Evolutionary conservation across 1,284 basidiomycete genomes (phyloP), one percentile per base, ranked within the genome.

Genomic region (Puccinia triticina): DNA sequence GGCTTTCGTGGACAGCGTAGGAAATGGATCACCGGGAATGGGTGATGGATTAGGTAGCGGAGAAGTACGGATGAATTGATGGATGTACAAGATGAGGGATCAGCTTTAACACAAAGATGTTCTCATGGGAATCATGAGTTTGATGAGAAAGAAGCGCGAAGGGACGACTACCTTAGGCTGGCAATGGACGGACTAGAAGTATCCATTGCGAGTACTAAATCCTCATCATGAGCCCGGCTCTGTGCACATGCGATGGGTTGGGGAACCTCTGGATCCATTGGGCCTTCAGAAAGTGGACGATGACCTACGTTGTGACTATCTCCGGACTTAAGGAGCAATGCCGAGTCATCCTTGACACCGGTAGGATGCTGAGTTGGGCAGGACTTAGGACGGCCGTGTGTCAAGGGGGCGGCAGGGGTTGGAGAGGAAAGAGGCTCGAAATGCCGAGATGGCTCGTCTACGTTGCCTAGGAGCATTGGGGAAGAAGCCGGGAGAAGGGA

Each of bases 401-500:
- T 40, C 32, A 18, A 46, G 40, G 18, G 16, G 23, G 11, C 10
- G 8, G 67, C 67, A 48, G 67, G 21, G 46, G 67, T 23, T 37
- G 67, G 67, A 69, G 40, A 69, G n/a, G 34, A 69, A 21, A 69
- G 40, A 43, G 40, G 55, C 16, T 59, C 7, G 55, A 29, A 59
- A 5, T 59, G 55, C 55, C 55, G 67, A 46, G 46, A 46, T 43
- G 67, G 34, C 46, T 69, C 4, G 29, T 69, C 67, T 14, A 46
- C 37, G 40, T 46, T 18, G 46, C 37, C 29, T 46, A 34, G 37
- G 8, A 29, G n/a, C 67, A 43, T n/a, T n/a, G 67, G 40, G n/a
- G 40, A 69, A 29, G 67, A 69, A 46, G 67, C 67, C 37, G n/a
- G 46, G 66, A 67, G 57, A 29, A 32, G 40, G 16, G 67, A 69